Evolutionary conservation across 2,329 filamentous ascomycete species (phyloP), one percentile per base, ranked within the genome.

Genomic region (Colletotrichum gigasporum): DNA sequence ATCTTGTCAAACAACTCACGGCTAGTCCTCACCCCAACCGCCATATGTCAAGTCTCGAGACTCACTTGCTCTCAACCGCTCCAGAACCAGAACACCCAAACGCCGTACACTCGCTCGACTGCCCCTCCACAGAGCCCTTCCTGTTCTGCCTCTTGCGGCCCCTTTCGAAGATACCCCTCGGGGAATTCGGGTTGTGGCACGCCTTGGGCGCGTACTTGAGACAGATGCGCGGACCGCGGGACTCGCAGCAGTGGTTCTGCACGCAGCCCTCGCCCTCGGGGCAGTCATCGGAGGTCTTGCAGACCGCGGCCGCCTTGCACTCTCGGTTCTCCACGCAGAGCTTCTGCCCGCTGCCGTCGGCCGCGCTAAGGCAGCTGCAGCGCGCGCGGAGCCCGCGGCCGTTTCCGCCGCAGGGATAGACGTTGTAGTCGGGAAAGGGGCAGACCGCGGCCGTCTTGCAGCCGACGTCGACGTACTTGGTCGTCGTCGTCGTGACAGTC

Each of bases 401-500:
- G 30, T 34, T 44, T 30, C 48, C 11, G 39, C 56, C 28, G 61
- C 61, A 64, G 11, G 11, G 20, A 26, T 37, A 64, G 18, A 44
- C 28, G 50, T 64, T 60, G 26, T 60, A n/a, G 41, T 45, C 10
- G 24, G 45, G 22, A 10, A 54, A 24, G 6, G 55, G 55, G 9
- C 55, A 55, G 32, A 39, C 16, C 20, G 18, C 11, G 28, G 61
- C 32, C 28, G 4, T 32, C 10, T 39, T 7, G 42, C 55, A 64
- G 42, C 55, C 56, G 10, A 45, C 32, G 42, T 44, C 26, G 45
- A 54, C 26, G 28, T 53, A 54, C 10, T 18, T 11, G 51, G 79
- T 81, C 45, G 79, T 74, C 14, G 78, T 80, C 41, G 72, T 70
- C n/a, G 77, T 80, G 48, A 73, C 71, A 54, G 78, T 80, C 26